Percentiles rank a stretch among this genome's conserved stretches.
These are phyloP conservation scores for Sphagnum magellanicum DNA, from an alignment of 228 moss, liverwort and hornwort species.

Conservation along the genomic window DNA sequence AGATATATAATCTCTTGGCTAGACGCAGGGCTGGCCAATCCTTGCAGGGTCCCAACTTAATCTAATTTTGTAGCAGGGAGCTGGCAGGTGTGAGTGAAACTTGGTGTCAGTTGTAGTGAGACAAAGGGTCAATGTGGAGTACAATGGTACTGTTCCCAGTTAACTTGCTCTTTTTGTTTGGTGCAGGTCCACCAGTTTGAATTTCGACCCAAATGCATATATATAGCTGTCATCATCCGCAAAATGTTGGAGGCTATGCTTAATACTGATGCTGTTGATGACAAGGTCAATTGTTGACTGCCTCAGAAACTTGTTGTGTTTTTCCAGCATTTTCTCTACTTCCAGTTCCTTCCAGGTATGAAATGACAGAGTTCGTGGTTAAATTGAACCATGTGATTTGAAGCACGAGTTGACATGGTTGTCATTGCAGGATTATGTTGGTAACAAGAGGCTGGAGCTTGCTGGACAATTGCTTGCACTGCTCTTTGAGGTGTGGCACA, in stretches of 20 bases:
- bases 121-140: too few species aligned
- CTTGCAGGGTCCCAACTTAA: too few species aligned
- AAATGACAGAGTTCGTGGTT: too few species aligned
- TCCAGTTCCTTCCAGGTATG: too few species aligned
- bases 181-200: slow-evolving; percentile 84
- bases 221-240: slow-evolving; percentile 91
- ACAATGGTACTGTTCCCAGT: too few species aligned
- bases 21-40: too few species aligned
- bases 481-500: slow-evolving; percentile 68
- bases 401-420: not conserved
- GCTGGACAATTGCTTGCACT: slow-evolving; percentile 96
- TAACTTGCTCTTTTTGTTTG: not conserved
- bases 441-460: slow-evolving; percentile 96
- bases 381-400: too few species aligned
- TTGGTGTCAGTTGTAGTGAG: too few species aligned
- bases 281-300: slow-evolving; percentile 56
- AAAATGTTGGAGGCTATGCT: slow-evolving; percentile 99
- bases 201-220: slow-evolving; percentile 94
- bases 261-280: slow-evolving; percentile 91
- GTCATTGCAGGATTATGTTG: slow-evolving; percentile 85
- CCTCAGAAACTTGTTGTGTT: not conserved
- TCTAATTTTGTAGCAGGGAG: too few species aligned
- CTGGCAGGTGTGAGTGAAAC: too few species aligned
- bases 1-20: not conserved
- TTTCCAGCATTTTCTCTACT: too few species aligned